These are phyloP conservation scores for Cryptomeria japonica DNA, from an alignment of 75 land plant genomes.

Conservation along the genomic window DNA sequence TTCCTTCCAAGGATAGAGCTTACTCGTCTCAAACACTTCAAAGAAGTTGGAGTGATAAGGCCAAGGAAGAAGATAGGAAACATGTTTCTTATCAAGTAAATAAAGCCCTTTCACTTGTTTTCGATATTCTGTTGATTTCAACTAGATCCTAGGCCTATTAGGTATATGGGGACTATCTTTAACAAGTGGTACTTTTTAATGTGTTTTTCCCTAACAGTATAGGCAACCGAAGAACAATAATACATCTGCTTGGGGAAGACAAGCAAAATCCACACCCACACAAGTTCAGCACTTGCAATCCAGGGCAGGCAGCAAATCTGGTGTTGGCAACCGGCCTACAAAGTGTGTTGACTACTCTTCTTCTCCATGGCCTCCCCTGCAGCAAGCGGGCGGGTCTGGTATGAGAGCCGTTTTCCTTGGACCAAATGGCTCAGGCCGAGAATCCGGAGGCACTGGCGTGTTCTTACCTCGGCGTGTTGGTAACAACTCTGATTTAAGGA, in stretches of 20 bases:
- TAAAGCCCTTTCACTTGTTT: no score
- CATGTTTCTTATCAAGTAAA: slow-evolving; percentile 26
- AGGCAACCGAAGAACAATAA: slow-evolving; percentile 24
- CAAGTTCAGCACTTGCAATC: slow-evolving; percentile 11
- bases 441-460: slow-evolving; percentile 78
- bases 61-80: slow-evolving; percentile 15
- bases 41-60: slow-evolving; percentile 7
- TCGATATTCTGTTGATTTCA: neutral
- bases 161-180: neutral
- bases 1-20: neutral
- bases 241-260: slow-evolving; percentile 19
- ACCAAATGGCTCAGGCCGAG: slow-evolving; percentile 36
- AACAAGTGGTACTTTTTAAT: slow-evolving; percentile 1
- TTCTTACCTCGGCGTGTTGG: slow-evolving; percentile 65
- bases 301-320: slow-evolving; percentile 21
- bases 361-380: slow-evolving; percentile 39
- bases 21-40: slow-evolving; percentile 1
- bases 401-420: slow-evolving; percentile 51
- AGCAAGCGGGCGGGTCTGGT: slow-evolving; percentile 18
- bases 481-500: slow-evolving; percentile 28
- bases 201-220: slow-evolving; percentile 20
- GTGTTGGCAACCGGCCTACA: neutral
- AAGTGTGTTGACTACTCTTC: slow-evolving; percentile 18
- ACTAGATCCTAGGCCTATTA: neutral
- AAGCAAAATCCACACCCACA: slow-evolving; percentile 4